Percentiles rank a stretch among this genome's conserved stretches.
These are phyloP conservation scores for Lasiodiplodia theobromae DNA, from an alignment of 2,329 filamentous ascomycete genomes.

Conservation along the genomic window DNA sequence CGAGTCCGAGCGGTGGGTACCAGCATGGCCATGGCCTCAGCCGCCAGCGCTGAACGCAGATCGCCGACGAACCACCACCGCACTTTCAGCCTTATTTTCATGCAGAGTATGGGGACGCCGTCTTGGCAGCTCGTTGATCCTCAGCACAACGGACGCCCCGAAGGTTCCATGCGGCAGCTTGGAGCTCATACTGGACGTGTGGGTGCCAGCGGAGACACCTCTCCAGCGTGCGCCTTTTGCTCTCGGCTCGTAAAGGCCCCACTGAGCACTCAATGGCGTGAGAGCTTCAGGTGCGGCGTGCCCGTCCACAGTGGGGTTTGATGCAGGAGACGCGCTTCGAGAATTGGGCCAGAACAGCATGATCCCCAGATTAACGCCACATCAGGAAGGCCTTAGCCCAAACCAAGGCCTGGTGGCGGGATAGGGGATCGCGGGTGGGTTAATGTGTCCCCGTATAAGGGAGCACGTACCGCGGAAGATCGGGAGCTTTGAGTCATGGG, in stretches of 20 bases:
- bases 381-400: slow-evolving; percentile 1
- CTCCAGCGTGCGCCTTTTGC: slow-evolving; percentile 4
- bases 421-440: slow-evolving; percentile 19
- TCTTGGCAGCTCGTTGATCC: slow-evolving; percentile 6
- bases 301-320: slow-evolving; percentile 11
- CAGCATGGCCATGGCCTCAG: slow-evolving; percentile 20
- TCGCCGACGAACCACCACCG: slow-evolving; percentile 11
- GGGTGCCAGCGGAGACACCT: not conserved
- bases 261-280: slow-evolving; percentile 15
- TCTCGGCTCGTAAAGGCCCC: slow-evolving; percentile 15
- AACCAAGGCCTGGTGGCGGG: not conserved
- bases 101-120: slow-evolving; percentile 8
- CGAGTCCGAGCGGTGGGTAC: slow-evolving; percentile 21
- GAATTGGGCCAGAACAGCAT: slow-evolving; percentile 19
- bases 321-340: slow-evolving; percentile 14
- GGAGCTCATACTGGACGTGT: slow-evolving; percentile 1
- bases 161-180: not conserved
- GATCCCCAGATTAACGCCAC: slow-evolving; percentile 25
- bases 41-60: not conserved
- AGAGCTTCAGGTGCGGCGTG: slow-evolving; percentile 20
- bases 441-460: slow-evolving; percentile 19
- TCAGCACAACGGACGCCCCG: not conserved
- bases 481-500: slow-evolving; percentile 18
- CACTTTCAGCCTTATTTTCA: not conserved
- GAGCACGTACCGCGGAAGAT: slow-evolving; percentile 21